Evolutionary conservation across 2,329 filamentous ascomycete genomes (phyloP).

Genomic region (Fusarium armeniacum): DNA sequence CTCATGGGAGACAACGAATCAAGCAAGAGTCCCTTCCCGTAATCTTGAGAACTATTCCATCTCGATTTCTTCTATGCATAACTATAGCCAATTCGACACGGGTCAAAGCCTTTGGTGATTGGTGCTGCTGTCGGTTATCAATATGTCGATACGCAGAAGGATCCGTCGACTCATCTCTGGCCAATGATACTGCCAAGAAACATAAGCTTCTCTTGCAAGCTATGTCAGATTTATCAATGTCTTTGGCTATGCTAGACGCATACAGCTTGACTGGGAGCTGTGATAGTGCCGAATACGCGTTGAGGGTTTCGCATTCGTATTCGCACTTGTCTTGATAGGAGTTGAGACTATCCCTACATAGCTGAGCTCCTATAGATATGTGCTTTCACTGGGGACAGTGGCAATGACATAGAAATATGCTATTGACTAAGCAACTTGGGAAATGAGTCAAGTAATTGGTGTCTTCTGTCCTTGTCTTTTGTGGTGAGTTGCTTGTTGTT

Average conservation of each 20-base stretch:
- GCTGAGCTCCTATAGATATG: neutral
- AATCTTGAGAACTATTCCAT: neutral
- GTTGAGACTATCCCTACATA: slow-evolving; percentile 13
- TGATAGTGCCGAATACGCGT: slow-evolving; percentile 20
- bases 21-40: neutral
- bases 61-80: neutral
- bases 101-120: neutral
- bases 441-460: no score
- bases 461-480: neutral
- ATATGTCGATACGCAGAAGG: slow-evolving; percentile 15
- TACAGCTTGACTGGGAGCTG: slow-evolving; percentile 1
- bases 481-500: neutral
- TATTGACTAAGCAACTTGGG: neutral
- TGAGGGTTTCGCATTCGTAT: slow-evolving; percentile 31
- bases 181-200: slow-evolving; percentile 9
- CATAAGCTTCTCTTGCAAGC: neutral
- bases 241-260: neutral
- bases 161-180: neutral
- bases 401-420: fast-evolving
- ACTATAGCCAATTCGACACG: slow-evolving; percentile 9
- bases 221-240: neutral
- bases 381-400: neutral
- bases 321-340: slow-evolving; percentile 1
- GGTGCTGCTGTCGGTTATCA: neutral
- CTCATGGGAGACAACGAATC: neutral